Percentiles rank a stretch among this genome's conserved stretches.
These are phyloP conservation scores for Kalmusia sp. DNA, from an alignment of 2,329 filamentous ascomycete genomes.

Conservation along the genomic window DNA sequence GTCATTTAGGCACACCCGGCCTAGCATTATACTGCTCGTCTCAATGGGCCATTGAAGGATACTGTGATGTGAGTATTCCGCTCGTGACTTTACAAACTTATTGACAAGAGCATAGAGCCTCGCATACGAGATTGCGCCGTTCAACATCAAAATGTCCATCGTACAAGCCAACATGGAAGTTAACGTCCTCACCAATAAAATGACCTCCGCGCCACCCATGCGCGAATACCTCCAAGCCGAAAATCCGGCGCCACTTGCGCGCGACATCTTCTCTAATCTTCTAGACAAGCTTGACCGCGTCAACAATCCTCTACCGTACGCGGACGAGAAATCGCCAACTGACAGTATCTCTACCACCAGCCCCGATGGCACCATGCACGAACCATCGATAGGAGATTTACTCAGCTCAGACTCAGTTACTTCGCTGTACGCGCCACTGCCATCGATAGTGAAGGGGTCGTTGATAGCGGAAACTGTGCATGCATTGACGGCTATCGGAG, in stretches of 20 bases:
- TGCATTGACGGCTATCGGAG: conserved; percentile 88
- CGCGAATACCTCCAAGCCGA: conserved; percentile 71
- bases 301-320: conserved; percentile 43
- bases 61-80: conserved; percentile 72
- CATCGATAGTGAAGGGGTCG: conserved; percentile 69
- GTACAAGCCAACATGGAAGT: conserved; percentile 96
- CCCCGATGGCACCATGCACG: conserved; percentile 31
- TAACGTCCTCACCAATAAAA: conserved; percentile 82
- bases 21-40: conserved; percentile 90
- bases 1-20: conserved; percentile 90
- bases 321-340: conserved; percentile 41
- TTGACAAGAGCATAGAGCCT: conserved; percentile 61
- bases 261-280: conserved; percentile 82
- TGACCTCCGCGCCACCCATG: conserved; percentile 83
- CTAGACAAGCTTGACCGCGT: conserved; percentile 76
- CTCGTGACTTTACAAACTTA: background rate
- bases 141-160: conserved; percentile 95
- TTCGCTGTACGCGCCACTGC: conserved; percentile 77
- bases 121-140: conserved; percentile 92
- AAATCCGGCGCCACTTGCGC: conserved; percentile 79
- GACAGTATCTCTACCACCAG: conserved; percentile 37
- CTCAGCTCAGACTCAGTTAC: conserved; percentile 61
- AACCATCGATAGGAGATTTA: conserved; percentile 52
- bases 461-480: conserved; percentile 90
- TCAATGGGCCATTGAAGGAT: conserved; percentile 94